Evolutionary conservation across 805 yeast genomes (phyloP).

Genomic region (Nakazawaea ernobii): DNA sequence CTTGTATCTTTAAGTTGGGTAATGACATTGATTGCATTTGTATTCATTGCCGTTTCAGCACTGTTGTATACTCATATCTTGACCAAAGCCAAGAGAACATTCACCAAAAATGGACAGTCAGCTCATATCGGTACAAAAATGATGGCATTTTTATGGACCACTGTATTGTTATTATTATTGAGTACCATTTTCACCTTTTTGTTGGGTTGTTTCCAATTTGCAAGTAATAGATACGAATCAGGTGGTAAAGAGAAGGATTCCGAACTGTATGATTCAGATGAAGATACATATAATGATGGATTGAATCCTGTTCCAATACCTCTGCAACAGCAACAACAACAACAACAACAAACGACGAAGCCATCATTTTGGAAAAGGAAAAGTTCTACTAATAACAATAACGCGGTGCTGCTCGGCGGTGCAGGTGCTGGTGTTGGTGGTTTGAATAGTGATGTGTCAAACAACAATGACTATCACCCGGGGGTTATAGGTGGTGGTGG

Average conservation of each 20-base stretch:
- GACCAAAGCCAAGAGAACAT: not conserved
- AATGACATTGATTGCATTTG: not conserved
- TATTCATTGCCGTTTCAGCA: constrained; percentile 7
- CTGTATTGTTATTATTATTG: constrained; percentile 5
- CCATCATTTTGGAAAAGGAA: constrained; percentile 2
- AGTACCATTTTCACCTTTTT: not conserved
- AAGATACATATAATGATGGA: constrained; percentile 2
- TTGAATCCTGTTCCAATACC: not conserved
- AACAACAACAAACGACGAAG: not conserved
- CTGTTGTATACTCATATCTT: constrained; percentile 8
- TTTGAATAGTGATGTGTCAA: not conserved
- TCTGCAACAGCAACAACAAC: not conserved
- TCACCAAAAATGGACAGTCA: not conserved
- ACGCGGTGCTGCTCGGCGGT: not conserved
- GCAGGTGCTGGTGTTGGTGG: not conserved
- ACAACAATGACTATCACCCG: not conserved
- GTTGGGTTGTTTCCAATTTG: constrained; percentile 9
- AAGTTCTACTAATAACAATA: not conserved
- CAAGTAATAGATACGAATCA: constrained; percentile 1
- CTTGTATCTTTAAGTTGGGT: not conserved
- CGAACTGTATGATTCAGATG: constrained; percentile 3
- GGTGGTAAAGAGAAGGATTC: not conserved
- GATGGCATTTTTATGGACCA: constrained; percentile 12
- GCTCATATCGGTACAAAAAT: constrained; percentile 8
- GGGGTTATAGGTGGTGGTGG: not conserved